These are phyloP conservation scores for Trametes meyenii DNA, from an alignment of 768 basidiomycete genomes.

Conservation along the genomic window DNA sequence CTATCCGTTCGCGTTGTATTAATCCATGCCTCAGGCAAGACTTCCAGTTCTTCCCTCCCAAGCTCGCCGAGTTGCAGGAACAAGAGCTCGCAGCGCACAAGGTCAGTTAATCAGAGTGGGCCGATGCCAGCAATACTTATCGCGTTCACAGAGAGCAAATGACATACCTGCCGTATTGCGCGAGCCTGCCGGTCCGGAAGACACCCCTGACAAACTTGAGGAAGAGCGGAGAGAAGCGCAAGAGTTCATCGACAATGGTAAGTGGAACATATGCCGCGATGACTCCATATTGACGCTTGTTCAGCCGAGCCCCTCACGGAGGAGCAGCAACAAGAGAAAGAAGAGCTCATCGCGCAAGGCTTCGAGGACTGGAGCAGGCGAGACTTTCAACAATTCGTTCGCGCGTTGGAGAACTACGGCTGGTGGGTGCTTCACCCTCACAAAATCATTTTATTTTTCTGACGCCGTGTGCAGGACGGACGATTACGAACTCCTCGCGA, in stretches of 20 bases:
- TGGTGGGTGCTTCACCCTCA: constrained; percentile 52
- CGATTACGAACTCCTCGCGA: constrained; percentile 66
- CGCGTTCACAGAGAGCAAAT: constrained; percentile 55
- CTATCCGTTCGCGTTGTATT: neutral
- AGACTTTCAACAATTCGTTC: constrained; percentile 91
- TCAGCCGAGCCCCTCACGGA: constrained; percentile 89
- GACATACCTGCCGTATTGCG: constrained; percentile 65
- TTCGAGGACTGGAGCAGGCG: constrained; percentile 92
- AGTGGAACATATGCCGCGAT: constrained; percentile 5
- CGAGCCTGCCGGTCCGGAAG: constrained; percentile 69
- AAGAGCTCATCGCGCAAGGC: constrained; percentile 72
- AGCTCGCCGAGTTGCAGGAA: constrained; percentile 81
- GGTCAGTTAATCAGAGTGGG: constrained; percentile 38
- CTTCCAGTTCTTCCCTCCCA: constrained; percentile 93
- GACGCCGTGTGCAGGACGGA: constrained; percentile 53
- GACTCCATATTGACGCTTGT: neutral
- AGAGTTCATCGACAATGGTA: constrained; percentile 85
- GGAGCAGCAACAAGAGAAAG: constrained; percentile 82
- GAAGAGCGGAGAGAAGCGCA: constrained; percentile 80
- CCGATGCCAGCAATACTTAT: neutral
- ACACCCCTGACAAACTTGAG: constrained; percentile 84
- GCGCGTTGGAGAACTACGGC: constrained; percentile 77
- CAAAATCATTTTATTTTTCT: neutral
- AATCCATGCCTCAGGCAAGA: constrained; percentile 63
- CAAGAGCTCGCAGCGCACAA: constrained; percentile 83